Evolutionary conservation across 2,329 filamentous ascomycete genomes (phyloP), one percentile per base, ranked within the genome.

Genomic region (Fonsecaea erecta): DNA sequence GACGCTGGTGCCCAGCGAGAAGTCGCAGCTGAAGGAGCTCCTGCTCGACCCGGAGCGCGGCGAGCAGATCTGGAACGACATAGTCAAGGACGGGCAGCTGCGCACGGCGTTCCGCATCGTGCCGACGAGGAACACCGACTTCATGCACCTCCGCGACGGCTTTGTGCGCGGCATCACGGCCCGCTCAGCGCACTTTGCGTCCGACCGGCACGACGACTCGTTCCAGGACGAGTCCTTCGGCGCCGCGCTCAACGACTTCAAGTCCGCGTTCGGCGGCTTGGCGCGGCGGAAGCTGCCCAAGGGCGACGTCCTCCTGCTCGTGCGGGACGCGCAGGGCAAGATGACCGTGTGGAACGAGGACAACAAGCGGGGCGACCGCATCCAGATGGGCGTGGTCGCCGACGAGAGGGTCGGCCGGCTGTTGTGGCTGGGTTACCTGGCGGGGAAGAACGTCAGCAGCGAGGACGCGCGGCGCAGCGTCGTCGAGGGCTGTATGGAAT

Each of bases 51-150:
- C 89, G 0, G 81, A 82, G 32, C 81, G 85, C 70, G 88, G 91
- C 68, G 89, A 91, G 70, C 82, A 86, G 70, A 85, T 91, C 35
- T 97, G 93, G 93, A 84, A 88, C 51, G 80, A 84, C 14, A 82
- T 97, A 2, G 79, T 98, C 28, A 81, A 82, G 64, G 81, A 88
- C 0, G 83, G 86, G 2, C 84, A 87, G 0, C 86, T 94, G n/a
- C 84, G 92, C 61, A 94, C 88, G 28, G 86, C 89, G 0, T 88
- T 96, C 79, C 86, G 94, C 52, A 90, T 99, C 68, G 88, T 94
- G 2, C 95, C 95, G 0, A 93, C 92, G n/a, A 85, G 92, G 40
- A 93, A 96, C 77, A 99, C 95, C 18, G 93, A 98, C 77, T 98
- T 97, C 78, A 87, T 89, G 70, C 95, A 99, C 77, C 78, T 99